Percentiles rank a stretch among this genome's conserved stretches.
Evolutionary conservation across 2,329 filamentous ascomycete genomes (phyloP).

Genomic region (Xylaria sp.): DNA sequence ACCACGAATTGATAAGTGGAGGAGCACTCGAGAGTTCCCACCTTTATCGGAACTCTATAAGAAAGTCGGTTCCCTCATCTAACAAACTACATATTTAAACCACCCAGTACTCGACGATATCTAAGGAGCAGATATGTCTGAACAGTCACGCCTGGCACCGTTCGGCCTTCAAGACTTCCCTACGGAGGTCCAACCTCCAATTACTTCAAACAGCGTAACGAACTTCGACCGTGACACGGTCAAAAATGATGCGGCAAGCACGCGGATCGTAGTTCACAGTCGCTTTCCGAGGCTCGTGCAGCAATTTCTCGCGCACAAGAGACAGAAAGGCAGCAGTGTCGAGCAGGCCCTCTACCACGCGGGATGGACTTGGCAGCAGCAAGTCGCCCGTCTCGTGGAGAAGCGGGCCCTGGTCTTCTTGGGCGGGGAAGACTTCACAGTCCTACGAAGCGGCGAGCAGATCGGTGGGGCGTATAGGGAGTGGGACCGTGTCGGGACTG

Average conservation of each 20-base stretch:
- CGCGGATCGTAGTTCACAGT: slow-evolving; percentile 45
- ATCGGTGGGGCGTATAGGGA: slow-evolving; percentile 24
- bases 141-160: slow-evolving; percentile 1
- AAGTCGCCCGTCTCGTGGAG: slow-evolving; percentile 42
- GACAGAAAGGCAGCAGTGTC: slow-evolving; percentile 36
- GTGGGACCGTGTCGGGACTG: slow-evolving; percentile 47
- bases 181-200: slow-evolving; percentile 26
- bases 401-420: slow-evolving; percentile 45
- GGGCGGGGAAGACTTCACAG: slow-evolving; percentile 38
- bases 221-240: slow-evolving; percentile 39
- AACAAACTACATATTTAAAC: background rate
- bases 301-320: slow-evolving; percentile 45
- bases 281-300: slow-evolving; percentile 43
- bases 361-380: slow-evolving; percentile 41
- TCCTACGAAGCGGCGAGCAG: slow-evolving; percentile 35
- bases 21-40: background rate
- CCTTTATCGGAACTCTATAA: background rate
- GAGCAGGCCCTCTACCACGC: slow-evolving; percentile 41
- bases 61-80: background rate
- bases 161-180: slow-evolving; percentile 37
- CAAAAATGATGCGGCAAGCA: slow-evolving; percentile 39
- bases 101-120: background rate
- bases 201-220: slow-evolving; percentile 42
- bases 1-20: background rate
- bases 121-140: background rate